Base-by-base conservation (phyloP, 176 grass and related monocot species). In the Ananas comosus region DNA sequence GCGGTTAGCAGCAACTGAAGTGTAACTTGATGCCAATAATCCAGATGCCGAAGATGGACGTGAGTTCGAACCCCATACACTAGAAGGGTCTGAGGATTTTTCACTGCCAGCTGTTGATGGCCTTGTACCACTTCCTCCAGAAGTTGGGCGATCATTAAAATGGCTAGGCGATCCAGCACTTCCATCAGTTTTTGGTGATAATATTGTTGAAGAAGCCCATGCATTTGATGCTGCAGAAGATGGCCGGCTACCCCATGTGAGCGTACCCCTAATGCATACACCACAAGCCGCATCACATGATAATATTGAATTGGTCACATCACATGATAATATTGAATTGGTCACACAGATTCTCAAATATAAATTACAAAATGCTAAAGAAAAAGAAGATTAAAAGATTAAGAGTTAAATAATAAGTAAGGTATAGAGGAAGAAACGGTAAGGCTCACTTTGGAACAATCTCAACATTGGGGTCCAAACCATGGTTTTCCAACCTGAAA, bases 401-500 rank as follows among this genome's bases (percentile, higher is more conserved):
- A 18, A 77, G 47, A 87, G 70, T 12, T 19, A 69, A 51, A 72
- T 9, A 22, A 65, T 51, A 17, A 47, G 18, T 49, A 51, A 5
- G 64, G 64, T 27, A 47, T 11, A 64, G 14, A 70, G 24, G 70
- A 76, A 53, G 33, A 77, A 14, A 54, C 79, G 73, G 74, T 10
- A 21, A 64, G 68, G 10, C 94, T 93, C 74, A 93, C 94, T 99
- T 99, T 78, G 94, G 94, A 81, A 99, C 90, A 77, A 99, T 85
- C 90, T 99, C 94, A 24, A 99, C 82, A 71, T 83, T 93, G 58
- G 89, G 90, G 49, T 99, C 94, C 72, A 99, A 65, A 59, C 94
- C 94, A 66, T 99, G 74, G 81, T 99, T 99, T 80, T 99, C 94
- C 90, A 88, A 91, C 89, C 94, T 99, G 81, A 72, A 99, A 80